These are phyloP conservation scores for Misopates orontium DNA, from an alignment of 257 asterid species.

Conservation along the genomic window DNA sequence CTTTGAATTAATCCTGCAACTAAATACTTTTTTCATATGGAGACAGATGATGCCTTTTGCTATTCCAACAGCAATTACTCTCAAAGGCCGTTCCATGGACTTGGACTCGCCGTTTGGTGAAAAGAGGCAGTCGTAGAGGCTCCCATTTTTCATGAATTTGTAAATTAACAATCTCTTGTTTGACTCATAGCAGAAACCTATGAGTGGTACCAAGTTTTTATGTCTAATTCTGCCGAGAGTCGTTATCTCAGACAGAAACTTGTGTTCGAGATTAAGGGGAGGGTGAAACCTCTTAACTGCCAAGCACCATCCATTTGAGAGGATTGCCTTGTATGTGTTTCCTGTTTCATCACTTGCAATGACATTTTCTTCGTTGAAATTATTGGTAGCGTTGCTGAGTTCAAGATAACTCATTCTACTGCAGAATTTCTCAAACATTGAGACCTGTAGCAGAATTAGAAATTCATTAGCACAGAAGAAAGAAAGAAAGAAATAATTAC, in stretches of 20 bases:
- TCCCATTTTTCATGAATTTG: slow-evolving; percentile 40
- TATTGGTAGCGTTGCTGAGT: slow-evolving; percentile 25
- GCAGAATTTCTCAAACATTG: slow-evolving; percentile 32
- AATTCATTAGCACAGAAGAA: neutral
- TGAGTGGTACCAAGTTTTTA: slow-evolving; percentile 25
- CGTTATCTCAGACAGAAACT: slow-evolving; percentile 25
- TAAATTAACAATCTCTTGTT: slow-evolving; percentile 23
- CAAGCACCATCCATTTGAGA: slow-evolving; percentile 27
- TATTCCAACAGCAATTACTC: slow-evolving; percentile 28
- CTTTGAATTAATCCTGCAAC: slow-evolving; percentile 28
- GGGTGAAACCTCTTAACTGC: slow-evolving; percentile 26
- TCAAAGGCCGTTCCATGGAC: slow-evolving; percentile 22
- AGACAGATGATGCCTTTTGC: slow-evolving; percentile 40
- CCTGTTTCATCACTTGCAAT: slow-evolving; percentile 28
- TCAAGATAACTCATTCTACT: slow-evolving; percentile 29
- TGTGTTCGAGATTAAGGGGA: slow-evolving; percentile 1
- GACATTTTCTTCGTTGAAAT: slow-evolving; percentile 22
- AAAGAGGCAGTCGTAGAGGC: slow-evolving; percentile 32
- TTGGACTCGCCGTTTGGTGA: neutral
- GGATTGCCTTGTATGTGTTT: slow-evolving; percentile 31
- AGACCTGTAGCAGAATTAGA: slow-evolving; percentile 19
- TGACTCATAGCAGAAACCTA: slow-evolving; percentile 27
- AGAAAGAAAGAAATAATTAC: neutral
- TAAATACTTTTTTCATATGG: slow-evolving; percentile 28
- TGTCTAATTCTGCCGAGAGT: slow-evolving; percentile 33